These are phyloP conservation scores for Thuja plicata DNA, from an alignment of 83 land plant genomes.

Conservation along the genomic window DNA sequence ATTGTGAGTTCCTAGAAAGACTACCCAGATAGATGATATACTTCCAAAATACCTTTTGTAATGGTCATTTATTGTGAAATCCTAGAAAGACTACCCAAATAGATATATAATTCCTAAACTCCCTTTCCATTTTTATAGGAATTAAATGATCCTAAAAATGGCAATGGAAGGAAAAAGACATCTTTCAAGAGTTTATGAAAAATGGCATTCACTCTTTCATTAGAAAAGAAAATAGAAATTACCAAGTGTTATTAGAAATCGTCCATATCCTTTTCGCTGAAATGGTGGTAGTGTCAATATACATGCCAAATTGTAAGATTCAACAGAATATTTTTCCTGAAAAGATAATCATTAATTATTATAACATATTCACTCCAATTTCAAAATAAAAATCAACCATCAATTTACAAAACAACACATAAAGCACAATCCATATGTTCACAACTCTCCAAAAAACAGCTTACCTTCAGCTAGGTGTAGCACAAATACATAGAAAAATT, in stretches of 20 bases:
- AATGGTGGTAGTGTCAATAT: slow-evolving; percentile 96
- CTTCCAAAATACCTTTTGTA: neutral
- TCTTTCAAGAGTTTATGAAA: neutral
- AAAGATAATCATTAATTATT: slow-evolving; percentile 1
- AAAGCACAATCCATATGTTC: slow-evolving; percentile 2
- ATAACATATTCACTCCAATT: neutral
- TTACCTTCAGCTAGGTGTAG: neutral
- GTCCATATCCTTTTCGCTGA: slow-evolving; percentile 99
- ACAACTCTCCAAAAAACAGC: neutral
- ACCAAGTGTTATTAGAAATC: slow-evolving; percentile 93
- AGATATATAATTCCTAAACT: neutral
- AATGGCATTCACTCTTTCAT: neutral
- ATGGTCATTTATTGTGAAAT: neutral
- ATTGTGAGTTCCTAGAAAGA: neutral
- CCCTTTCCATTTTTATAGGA: neutral
- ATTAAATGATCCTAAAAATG: neutral
- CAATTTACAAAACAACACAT: neutral
- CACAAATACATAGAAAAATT: neutral
- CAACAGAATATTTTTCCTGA: slow-evolving; percentile 98
- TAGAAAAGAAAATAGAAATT: slow-evolving; percentile 20
- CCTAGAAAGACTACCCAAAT: neutral
- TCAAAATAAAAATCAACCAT: slow-evolving; percentile 4
- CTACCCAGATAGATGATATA: neutral
- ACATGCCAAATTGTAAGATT: slow-evolving; percentile 94
- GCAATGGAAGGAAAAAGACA: neutral